Evolutionary conservation across 352 stramenopile genomes (phyloP), one percentile per base, ranked within the genome.

Genomic region (Lagenidium sp.): DNA sequence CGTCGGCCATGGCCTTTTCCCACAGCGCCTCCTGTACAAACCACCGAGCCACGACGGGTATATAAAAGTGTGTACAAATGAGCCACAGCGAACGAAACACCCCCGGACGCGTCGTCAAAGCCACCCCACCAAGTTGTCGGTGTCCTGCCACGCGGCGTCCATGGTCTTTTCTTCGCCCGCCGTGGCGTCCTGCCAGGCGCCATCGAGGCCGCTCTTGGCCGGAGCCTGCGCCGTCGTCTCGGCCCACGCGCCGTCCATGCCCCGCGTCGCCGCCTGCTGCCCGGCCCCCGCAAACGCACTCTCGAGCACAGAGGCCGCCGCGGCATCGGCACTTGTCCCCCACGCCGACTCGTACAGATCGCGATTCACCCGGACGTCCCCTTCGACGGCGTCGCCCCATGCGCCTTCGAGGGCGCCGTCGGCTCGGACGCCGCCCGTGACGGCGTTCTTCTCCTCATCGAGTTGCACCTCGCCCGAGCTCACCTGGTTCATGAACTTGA

Each of bases 401-500:
- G 68, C 75, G 22, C 67, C 68, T 56, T 88, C 75, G 23, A 88
- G 55, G 18, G 63, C 69, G 1, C 69, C 68, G 46, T 85, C 75
- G 16, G 55, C 50, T 11, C 65, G 63, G 1, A 72, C 42, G 15
- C 52, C 63, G 18, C 63, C 59, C 15, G 63, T 59, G 29, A 88
- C 78, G 26, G 63, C 60, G 44, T 92, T 92, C 49, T 82, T 81
- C 36, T 75, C 71, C 43, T 93, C 81, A 47, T 89, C 68, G 7
- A 93, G 63, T 49, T 83, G 71, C 5, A 88, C 69, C 53, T 85
- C 63, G 24, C 81, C 81, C 4, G 53, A 58, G 39, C 73, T 68
- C 26, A 93, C 69, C 48, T 90, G 64, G 45, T 88, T 73, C 78
- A 93, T 89, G 41, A 93, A 93, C 51, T 88, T 60, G 35, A 90